A percentile compares a stretch with the other conserved stretches of the same genome.
phyloP scores from a whole-genome alignment of 2,329 filamentous ascomycete species.

The Arthrobotrys sphaeroides region DNA sequence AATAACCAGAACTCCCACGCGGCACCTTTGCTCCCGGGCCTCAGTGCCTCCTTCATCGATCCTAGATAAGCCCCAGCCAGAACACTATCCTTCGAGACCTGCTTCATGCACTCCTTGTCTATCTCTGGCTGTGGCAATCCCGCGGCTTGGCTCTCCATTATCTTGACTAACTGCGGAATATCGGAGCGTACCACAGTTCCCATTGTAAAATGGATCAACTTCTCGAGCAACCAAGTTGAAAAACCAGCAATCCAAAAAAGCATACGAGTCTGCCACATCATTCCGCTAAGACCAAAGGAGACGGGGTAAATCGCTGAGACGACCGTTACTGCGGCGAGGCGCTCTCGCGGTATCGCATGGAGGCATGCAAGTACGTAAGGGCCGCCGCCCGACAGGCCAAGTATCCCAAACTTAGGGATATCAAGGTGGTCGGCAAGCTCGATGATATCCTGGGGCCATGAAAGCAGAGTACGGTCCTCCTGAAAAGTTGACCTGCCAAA shows the following conservation, averaged over 20 bases:
- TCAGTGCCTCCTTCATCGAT: slow-evolving; percentile 57
- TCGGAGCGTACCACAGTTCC: slow-evolving; percentile 59
- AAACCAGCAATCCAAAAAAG: slow-evolving; percentile 22
- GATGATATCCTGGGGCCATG: slow-evolving; percentile 43
- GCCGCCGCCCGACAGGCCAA: slow-evolving; percentile 41
- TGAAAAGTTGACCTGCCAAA: slow-evolving; percentile 62
- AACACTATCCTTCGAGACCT: slow-evolving; percentile 55
- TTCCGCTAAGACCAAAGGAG: slow-evolving; percentile 20
- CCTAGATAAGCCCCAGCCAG: slow-evolving; percentile 54
- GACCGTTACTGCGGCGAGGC: slow-evolving; percentile 61
- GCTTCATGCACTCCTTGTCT: slow-evolving; percentile 54
- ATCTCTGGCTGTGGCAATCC: slow-evolving; percentile 53
- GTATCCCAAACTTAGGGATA: slow-evolving; percentile 25
- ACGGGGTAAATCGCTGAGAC: slow-evolving; percentile 50
- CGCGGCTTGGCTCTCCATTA: slow-evolving; percentile 57
- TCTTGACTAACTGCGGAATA: slow-evolving; percentile 51
- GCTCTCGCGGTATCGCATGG: slow-evolving; percentile 57
- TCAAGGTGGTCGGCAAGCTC: slow-evolving; percentile 39
- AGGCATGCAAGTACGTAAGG: slow-evolving; percentile 43
- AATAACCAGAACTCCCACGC: slow-evolving; percentile 58
- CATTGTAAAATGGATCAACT: slow-evolving; percentile 31
- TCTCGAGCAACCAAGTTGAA: slow-evolving; percentile 31
- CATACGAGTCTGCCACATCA: slow-evolving; percentile 40
- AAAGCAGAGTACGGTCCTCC: slow-evolving; percentile 49
- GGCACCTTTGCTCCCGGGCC: slow-evolving; percentile 56